Evolutionary conservation across 2,329 filamentous ascomycete genomes (phyloP).

Genomic region (Ophiostoma ulmi): DNA sequence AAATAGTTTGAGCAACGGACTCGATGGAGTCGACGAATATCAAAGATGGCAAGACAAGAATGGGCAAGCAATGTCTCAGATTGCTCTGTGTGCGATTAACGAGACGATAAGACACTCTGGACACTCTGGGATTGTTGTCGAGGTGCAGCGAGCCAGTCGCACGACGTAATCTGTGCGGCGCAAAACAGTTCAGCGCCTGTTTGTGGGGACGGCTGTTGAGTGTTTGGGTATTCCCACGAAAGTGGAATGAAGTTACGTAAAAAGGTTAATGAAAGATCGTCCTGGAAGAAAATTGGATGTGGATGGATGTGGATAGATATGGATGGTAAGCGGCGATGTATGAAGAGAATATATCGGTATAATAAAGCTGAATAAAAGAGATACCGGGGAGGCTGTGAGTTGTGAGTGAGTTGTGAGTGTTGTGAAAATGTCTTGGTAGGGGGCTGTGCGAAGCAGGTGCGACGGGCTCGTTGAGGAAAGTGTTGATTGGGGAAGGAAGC

Average conservation of each 20-base stretch:
- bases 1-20: neutral
- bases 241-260: slow-evolving; percentile 1
- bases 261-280: neutral
- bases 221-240: neutral
- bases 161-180: neutral
- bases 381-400: neutral
- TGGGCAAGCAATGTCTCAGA: neutral
- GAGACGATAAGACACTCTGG: neutral
- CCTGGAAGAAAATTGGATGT: neutral
- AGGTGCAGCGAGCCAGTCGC: neutral
- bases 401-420: neutral
- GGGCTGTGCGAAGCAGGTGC: slow-evolving; percentile 5
- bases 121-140: neutral
- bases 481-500: neutral
- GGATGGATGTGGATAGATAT: neutral
- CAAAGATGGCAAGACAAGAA: neutral
- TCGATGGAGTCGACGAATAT: neutral
- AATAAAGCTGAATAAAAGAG: neutral
- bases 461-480: neutral
- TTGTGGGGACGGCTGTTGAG: neutral
- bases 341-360: neutral
- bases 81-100: neutral
- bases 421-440: neutral
- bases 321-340: neutral
- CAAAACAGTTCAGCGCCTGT: neutral